Evolutionary conservation across 1,284 basidiomycete species (phyloP), one percentile per base, ranked within the genome.

Genomic region (Meira miltonrushii): DNA sequence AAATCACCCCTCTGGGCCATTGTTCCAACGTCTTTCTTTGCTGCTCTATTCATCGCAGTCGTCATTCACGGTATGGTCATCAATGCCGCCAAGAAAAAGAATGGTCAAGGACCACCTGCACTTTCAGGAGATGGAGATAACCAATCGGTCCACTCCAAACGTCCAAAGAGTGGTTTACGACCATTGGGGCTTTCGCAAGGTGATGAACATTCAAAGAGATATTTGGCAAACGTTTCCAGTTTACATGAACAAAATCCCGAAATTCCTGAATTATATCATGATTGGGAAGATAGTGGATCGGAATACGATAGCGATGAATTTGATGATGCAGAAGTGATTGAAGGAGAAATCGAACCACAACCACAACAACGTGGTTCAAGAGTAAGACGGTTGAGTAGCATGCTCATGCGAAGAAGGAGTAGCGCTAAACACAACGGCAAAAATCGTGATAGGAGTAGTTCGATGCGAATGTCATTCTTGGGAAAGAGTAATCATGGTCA

Each of bases 41-140:
- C 53, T 1, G 71, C 67, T 25, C 44, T 71, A 53, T 68, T 72
- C 23, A 37, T 66, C 55, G 64, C 69, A 62, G 61, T 66, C 41
- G 62, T 72, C 47, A 58, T 66, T 2, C 67, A 72, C 39, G 71
- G 50, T 13, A 37, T 53, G 17, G 5, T 25, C 50, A 37, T 13
- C 12, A 41, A 53, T 53, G 17, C 13, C 5, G 28, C 19, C 37
- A 39, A 37, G 6, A 39, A 39, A 38, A 53, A 33, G 19, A 39
- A 19, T 9, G 43, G 23, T 17, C 17, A 44, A 44, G 23, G 43
- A 17, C 17, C 17, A 4, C 43, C 43, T 44, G 17, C 23, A 17
- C 17, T 17, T 44, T 25, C 17, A 44, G 17, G 37, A 53, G 37
- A 28, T 41, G 37, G n/a, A 2, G 15, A 53, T 39, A 33, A 39